phyloP scores from a whole-genome alignment of 176 grass and related monocot species.

The Oryza glaberrima region DNA sequence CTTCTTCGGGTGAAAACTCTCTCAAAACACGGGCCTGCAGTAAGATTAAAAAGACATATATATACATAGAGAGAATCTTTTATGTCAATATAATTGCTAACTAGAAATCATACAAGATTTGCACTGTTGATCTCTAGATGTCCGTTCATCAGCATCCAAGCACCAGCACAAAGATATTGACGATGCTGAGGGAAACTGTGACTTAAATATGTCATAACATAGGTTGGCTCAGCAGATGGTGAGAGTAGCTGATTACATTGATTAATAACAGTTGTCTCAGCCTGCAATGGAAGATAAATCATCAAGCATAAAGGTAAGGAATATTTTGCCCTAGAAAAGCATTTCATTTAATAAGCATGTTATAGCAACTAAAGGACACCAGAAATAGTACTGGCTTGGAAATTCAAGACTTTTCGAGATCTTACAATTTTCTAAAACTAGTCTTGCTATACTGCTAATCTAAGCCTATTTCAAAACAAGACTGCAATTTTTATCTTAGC shows the following conservation, averaged over 20 bases:
- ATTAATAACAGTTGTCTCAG: conserved; percentile 83
- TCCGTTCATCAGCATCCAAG: conserved; percentile 97
- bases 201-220: conserved; percentile 83
- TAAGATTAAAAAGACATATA: conserved; percentile 44
- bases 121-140: conserved; percentile 86
- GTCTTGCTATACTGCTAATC: neutral
- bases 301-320: conserved; percentile 37
- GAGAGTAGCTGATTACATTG: conserved; percentile 94
- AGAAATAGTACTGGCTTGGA: conserved; percentile 11
- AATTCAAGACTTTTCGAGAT: conserved; percentile 31
- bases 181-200: conserved; percentile 92
- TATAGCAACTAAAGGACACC: conserved; percentile 22
- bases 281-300: conserved; percentile 52
- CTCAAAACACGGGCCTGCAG: conserved; percentile 86
- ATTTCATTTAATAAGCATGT: conserved; percentile 34
- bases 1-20: conserved; percentile 94
- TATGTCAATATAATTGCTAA: conserved; percentile 22
- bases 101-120: conserved; percentile 72
- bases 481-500: neutral
- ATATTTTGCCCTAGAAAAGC: neutral
- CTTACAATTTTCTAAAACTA: neutral
- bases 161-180: conserved; percentile 90
- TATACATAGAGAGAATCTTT: neutral
- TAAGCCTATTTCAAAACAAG: neutral
- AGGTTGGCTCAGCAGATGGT: conserved; percentile 78